Evolutionary conservation across 352 stramenopile genomes (phyloP).

Genomic region (Pythium phragmitis): DNA sequence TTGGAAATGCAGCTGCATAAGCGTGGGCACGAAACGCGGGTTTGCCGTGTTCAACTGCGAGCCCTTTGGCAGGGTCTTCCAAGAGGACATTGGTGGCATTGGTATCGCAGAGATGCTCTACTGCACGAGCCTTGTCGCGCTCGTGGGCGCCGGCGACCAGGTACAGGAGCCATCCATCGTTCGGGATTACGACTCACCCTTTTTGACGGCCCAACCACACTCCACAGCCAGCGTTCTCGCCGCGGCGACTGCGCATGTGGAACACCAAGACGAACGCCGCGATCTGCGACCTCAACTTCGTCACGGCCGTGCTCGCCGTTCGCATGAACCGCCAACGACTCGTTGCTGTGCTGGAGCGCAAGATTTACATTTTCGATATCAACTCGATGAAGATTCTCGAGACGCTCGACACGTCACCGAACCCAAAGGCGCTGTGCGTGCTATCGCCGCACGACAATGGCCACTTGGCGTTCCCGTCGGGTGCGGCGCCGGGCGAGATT

Average conservation of each 20-base stretch:
- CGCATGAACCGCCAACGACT: conserved; percentile 90
- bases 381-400: conserved; percentile 93
- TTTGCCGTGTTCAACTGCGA: conserved; percentile 93
- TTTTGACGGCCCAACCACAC: not conserved
- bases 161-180: conserved; percentile 28
- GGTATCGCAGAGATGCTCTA: conserved; percentile 93
- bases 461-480: conserved; percentile 82
- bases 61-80: conserved; percentile 89
- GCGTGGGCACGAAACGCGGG: conserved; percentile 82
- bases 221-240: conserved; percentile 86
- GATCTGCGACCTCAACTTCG: conserved; percentile 93
- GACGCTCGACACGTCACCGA: conserved; percentile 88
- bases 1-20: conserved; percentile 73
- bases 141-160: conserved; percentile 89
- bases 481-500: conserved; percentile 82
- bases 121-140: conserved; percentile 90
- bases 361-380: conserved; percentile 94
- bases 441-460: conserved; percentile 86
- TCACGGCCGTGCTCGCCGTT: conserved; percentile 87
- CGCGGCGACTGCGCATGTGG: conserved; percentile 87
- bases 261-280: conserved; percentile 89
- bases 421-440: conserved; percentile 81
- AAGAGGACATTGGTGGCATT: conserved; percentile 86
- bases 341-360: conserved; percentile 85
- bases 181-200: not conserved